These are phyloP conservation scores for Aureobasidium sp. DNA, from an alignment of 2,329 filamentous ascomycete species.

Conservation along the genomic window DNA sequence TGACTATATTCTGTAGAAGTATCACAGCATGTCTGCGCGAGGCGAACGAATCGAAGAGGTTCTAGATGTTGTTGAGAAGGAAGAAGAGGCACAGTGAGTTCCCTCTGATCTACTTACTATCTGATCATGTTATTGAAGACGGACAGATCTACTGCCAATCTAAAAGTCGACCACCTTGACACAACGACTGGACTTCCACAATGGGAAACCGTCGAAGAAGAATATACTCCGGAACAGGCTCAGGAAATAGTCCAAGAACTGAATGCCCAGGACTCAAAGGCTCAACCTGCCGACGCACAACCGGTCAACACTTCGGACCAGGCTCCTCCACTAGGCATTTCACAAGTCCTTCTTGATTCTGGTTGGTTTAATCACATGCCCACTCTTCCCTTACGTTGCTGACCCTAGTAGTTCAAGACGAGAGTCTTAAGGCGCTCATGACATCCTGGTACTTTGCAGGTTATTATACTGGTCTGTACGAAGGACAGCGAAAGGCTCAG, in stretches of 20 bases:
- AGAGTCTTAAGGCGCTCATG: slow-evolving; percentile 79
- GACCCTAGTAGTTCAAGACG: slow-evolving; percentile 59
- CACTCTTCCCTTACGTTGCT: background rate
- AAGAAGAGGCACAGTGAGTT: slow-evolving; percentile 26
- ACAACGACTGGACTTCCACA: slow-evolving; percentile 1
- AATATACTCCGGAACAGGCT: too few relatives aligned
- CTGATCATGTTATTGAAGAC: background rate
- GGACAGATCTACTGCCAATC: slow-evolving; percentile 23
- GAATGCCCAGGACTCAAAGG: background rate
- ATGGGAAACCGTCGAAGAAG: background rate
- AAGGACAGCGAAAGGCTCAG: slow-evolving; percentile 57
- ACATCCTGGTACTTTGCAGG: slow-evolving; percentile 99
- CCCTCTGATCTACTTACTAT: background rate
- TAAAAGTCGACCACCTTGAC: background rate
- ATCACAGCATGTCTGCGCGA: slow-evolving; percentile 72
- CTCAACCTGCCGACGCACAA: background rate
- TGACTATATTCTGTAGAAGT: slow-evolving; percentile 20
- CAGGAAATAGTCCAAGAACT: background rate
- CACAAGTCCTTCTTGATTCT: slow-evolving; percentile 12
- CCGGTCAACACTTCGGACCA: background rate
- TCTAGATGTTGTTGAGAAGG: slow-evolving; percentile 38
- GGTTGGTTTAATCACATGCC: background rate
- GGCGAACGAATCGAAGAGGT: slow-evolving; percentile 64
- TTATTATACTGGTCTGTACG: slow-evolving; percentile 86
- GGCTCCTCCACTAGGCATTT: slow-evolving; percentile 3